These are phyloP conservation scores for Agaricus subrufescens DNA, from an alignment of 768 basidiomycete genomes.

Conservation along the genomic window DNA sequence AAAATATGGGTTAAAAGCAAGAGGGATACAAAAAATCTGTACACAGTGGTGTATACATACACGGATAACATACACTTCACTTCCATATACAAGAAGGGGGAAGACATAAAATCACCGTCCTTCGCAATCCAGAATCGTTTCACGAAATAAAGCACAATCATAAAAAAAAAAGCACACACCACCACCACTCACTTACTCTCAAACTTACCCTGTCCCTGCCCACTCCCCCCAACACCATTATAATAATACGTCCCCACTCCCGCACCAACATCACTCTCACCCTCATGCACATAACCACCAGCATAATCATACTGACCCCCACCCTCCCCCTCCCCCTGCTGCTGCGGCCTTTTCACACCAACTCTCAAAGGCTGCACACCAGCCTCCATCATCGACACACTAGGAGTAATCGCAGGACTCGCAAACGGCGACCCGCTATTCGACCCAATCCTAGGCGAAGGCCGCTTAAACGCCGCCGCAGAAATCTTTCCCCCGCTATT, in stretches of 20 bases:
- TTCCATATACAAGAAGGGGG: too few species aligned
- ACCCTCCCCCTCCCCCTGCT: conserved; percentile 10
- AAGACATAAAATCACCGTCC: too few species aligned
- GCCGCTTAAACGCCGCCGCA: conserved; percentile 70
- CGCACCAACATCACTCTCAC: conserved; percentile 16
- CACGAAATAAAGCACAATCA: too few species aligned
- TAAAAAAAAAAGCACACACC: too few species aligned
- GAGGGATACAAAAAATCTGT: too few species aligned
- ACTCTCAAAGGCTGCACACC: conserved; percentile 5
- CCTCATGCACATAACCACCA: conserved; percentile 42
- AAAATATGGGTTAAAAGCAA: too few species aligned
- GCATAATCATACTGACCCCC: conserved; percentile 57
- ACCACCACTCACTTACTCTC: background rate
- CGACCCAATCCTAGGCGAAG: conserved; percentile 24
- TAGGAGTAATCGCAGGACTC: background rate
- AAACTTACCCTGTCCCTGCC: conserved; percentile 5
- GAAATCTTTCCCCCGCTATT: conserved; percentile 54
- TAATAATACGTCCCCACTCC: conserved; percentile 11
- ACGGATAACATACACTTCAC: too few species aligned
- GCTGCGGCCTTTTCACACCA: background rate
- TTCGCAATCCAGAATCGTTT: too few species aligned
- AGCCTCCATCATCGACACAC: background rate
- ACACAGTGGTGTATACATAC: too few species aligned
- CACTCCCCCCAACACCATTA: background rate
- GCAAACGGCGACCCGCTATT: background rate